phyloP scores from a whole-genome alignment of 495 filamentous ascomycete species.

The Aspergillus sparsus region DNA sequence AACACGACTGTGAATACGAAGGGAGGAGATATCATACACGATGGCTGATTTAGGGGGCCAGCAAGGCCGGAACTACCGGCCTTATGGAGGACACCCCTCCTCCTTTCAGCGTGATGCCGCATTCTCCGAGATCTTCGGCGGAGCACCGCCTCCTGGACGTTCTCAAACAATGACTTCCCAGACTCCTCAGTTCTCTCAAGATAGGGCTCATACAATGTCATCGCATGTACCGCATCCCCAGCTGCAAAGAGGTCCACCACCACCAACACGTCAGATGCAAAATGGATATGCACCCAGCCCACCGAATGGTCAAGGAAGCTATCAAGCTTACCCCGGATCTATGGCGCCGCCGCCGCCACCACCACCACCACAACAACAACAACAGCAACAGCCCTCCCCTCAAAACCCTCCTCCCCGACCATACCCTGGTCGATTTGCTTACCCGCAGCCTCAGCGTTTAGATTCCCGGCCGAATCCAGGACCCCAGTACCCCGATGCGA shows the following conservation, averaged over 20 bases:
- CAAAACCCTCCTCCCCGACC: conserved; percentile 68
- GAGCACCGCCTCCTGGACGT: conserved; percentile 79
- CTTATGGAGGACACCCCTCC: conserved; percentile 64
- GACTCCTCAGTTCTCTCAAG: conserved; percentile 56
- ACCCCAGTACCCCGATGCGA: conserved; percentile 54
- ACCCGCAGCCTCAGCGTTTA: conserved; percentile 66
- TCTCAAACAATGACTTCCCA: conserved; percentile 85
- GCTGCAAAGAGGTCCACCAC: conserved; percentile 49
- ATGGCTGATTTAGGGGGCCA: conserved; percentile 86
- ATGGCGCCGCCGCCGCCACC: conserved; percentile 50
- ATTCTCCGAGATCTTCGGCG: conserved; percentile 94
- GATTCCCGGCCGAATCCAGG: conserved; percentile 67
- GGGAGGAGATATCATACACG: conserved; percentile 17
- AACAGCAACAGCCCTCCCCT: conserved; percentile 36
- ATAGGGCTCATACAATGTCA: conserved; percentile 85
- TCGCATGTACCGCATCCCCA: conserved; percentile 57
- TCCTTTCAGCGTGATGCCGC: conserved; percentile 87
- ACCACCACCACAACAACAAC: too few species aligned
- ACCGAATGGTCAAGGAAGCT: conserved; percentile 39
- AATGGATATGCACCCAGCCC: conserved; percentile 49
- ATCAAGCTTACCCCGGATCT: conserved; percentile 51
- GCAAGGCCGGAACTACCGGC: conserved; percentile 69
- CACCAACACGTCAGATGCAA: conserved; percentile 61
- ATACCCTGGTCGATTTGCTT: conserved; percentile 59
- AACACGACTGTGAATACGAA: conserved; percentile 2